These are phyloP conservation scores for Pilatotrama ljubarskyi DNA, from an alignment of 768 basidiomycete genomes.

Conservation along the genomic window DNA sequence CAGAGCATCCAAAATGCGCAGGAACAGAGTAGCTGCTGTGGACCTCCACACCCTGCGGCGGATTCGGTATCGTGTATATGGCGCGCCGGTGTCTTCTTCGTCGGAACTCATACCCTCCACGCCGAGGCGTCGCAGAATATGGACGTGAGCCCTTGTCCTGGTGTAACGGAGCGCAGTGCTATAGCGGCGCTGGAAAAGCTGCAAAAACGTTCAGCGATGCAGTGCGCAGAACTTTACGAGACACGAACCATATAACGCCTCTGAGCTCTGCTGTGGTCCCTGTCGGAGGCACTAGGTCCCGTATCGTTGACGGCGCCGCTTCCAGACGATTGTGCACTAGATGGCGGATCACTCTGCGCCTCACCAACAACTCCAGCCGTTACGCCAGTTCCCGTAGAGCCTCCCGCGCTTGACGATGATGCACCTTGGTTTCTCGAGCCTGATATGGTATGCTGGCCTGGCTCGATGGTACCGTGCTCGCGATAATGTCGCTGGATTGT, in stretches of 20 bases:
- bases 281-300: too few species aligned
- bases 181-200: neutral
- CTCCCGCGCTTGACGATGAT: too few species aligned
- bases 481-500: neutral
- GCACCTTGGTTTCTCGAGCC: too few species aligned
- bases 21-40: neutral
- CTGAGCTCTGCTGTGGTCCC: too few species aligned
- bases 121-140: neutral
- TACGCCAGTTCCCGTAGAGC: too few species aligned
- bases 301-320: too few species aligned
- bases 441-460: too few species aligned
- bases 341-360: too few species aligned
- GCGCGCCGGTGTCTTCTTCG: neutral
- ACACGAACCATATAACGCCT: too few species aligned
- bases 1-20: neutral
- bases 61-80: neutral
- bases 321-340: too few species aligned
- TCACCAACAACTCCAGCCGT: too few species aligned
- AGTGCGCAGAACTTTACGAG: too few species aligned
- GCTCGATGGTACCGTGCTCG: neutral
- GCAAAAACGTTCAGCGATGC: neutral
- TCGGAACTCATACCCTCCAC: neutral
- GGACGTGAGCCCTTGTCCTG: neutral
- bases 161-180: neutral
- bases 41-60: neutral